Evolutionary conservation across 306 rosid genomes (phyloP), one percentile per base, ranked within the genome.

Genomic region (Nissolia schottii): DNA sequence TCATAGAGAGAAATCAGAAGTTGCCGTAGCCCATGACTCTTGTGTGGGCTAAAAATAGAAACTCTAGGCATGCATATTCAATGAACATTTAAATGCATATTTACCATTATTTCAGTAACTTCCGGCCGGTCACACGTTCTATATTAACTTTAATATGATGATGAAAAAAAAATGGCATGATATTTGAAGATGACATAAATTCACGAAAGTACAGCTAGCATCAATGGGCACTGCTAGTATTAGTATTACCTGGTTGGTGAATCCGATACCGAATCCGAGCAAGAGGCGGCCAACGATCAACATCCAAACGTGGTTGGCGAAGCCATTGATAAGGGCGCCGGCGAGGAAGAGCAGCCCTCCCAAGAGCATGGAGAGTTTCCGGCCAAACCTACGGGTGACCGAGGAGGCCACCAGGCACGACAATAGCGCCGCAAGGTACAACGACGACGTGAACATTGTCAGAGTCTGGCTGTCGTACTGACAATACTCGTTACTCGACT

Each of bases 241-340:
- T 4, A 32, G 37, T 32, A 4, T 32, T 35, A 93, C 98, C 98
- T 93, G 98, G 76, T 89, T 90, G 40, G 96, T 77, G 38, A 93
- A 93, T 2, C 98, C 98, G 60, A 93, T 85, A 56, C 98, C 98
- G 15, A 93, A 83, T 1, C 98, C 97, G 57, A 93, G 98, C 24
- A 93, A 67, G 60, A 93, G 83, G 48, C 98, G 97, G 72, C 98
- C 98, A 10, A 90, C 80, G 14, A 90, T 90, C 27, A 90, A 67
- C 93, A 88, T 90, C 90, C 88, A 86, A 8, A 89, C 87, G 0
- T 35, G 45, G 45, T 76, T 27, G 9, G 98, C 96, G 7, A 76
- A 48, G 25, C 83, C 98, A 34, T 93, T 93, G 46, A 93, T 80
- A 43, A 89, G 65, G 11, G 98, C 98, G 9, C 98, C 98, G 40